Evolutionary conservation across 2,329 filamentous ascomycete species (phyloP), one percentile per base, ranked within the genome.

Genomic region (Gremmenia infestans): DNA sequence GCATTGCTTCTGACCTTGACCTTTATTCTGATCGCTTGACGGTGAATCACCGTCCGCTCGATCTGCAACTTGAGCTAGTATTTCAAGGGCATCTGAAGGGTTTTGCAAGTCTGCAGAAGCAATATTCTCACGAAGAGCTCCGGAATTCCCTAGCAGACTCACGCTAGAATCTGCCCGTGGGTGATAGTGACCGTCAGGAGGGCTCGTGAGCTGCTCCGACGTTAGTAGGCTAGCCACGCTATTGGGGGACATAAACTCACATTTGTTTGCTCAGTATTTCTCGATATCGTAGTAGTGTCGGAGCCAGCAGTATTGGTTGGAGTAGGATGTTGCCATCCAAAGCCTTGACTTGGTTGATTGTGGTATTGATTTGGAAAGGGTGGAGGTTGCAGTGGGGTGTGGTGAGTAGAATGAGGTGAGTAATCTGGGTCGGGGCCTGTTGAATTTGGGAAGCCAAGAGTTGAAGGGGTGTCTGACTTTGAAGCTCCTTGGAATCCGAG

Each of bases 21-120:
- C 55, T 32, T 48, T 53, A 36, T 58, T 59, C 35, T 60, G 61
- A 12, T 64, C 62, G 58, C 61, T 63, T 28, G 53, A 47, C 14
- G 64, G 45, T 28, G 66, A 68, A 37, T 65, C 65, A 5, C 60
- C 64, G 46, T 67, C 67, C 11, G 63, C 65, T 50, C 63, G 53
- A 54, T 70, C 66, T 40, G 67, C 67, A 22, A 68, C 67, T 48
- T 66, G 66, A 14, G 67, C 67, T 50, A 70, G 49, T 17, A 70
- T 70, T 36, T 68, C 67, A 3, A 70, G 57, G 4, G 68, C 68
- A 52, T 70, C 68, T 7, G 68, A 67, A 15, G 68, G 68, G 52
- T 70, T 69, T 52, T 70, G 67, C 6, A 70, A 51, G 46, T 68
- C 63, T 37, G 60, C 65, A 6, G 68, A 66, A 46, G 66, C 64